phyloP scores from a whole-genome alignment of 148 eudicot genomes.

The Arbutus unedo region DNA sequence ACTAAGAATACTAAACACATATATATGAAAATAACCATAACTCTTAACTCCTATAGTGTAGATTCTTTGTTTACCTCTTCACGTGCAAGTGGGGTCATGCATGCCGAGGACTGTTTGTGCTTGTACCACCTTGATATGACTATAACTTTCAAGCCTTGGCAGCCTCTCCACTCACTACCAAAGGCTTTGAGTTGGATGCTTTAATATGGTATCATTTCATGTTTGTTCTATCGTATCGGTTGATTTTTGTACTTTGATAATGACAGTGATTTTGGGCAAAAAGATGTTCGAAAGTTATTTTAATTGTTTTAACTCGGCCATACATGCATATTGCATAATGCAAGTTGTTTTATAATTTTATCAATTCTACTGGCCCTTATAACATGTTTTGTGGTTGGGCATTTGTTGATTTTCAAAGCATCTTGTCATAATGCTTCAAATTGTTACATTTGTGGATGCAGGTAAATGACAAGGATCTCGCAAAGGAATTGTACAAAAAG shows the following conservation, averaged over 20 bases:
- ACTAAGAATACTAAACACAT: too few relatives aligned
- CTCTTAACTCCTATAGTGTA: background rate
- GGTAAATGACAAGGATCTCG: conserved; percentile 83
- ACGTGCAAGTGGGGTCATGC: background rate
- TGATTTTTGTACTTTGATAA: background rate
- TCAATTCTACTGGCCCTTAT: background rate
- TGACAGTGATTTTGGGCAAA: background rate
- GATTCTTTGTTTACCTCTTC: background rate
- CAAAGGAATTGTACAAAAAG: conserved; percentile 93
- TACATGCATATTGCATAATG: background rate
- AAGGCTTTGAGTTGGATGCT: background rate
- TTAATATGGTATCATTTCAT: background rate
- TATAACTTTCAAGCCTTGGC: background rate
- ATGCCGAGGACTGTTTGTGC: background rate
- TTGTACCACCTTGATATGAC: background rate
- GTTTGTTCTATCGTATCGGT: background rate
- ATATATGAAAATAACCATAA: too few relatives aligned
- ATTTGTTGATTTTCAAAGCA: background rate
- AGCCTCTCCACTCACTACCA: background rate
- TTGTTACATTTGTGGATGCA: conserved; percentile 31
- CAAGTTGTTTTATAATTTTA: background rate
- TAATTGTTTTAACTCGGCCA: background rate
- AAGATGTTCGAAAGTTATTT: background rate
- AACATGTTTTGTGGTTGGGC: background rate
- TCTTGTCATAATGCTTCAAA: background rate